Base-by-base conservation (phyloP, 345 rosid species). In the Citrus sinensis region DNA sequence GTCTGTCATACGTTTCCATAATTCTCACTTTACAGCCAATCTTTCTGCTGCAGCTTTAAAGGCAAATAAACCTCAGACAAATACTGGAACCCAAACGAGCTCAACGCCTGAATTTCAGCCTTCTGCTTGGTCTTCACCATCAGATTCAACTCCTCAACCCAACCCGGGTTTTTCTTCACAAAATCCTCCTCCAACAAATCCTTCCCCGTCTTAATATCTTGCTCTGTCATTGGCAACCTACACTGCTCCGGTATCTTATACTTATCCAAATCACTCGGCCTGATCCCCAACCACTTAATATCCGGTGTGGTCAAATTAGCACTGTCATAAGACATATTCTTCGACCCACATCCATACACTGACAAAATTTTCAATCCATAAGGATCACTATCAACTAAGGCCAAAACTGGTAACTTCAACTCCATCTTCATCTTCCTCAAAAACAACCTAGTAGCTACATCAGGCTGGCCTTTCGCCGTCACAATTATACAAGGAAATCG, bases 71-170 rank as follows among this genome's bases (percentile, higher is more conserved):
- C 99, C 87, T 96, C 94, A 16, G 99, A 90, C 80, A 96, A 86
- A 78, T 96, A 96, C 86, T 96, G 99, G 81, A 95, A 95, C 80
- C 98, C 99, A 7, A 93, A 95, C 4, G 98, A 70, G 74, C 99
- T 95, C 93, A 95, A 76, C 4, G 99, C 99, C 90, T 95, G 99
- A 88, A 93, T 95, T 84, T 95, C 99, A 71, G 99, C 98, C 89
- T 95, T 95, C 85, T 95, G 97, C 84, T 91, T 95, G 1, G 97
- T 88, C 82, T 93, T 95, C 81, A 95, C 97, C 99, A 93, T 93
- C 93, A 95, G 88, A 73, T 81, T 92, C 89, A 95, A 86, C 90
- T 95, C 99, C 84, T 95, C 97, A 19, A 95, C 95, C 99, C 99
- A 95, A 13, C 94, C 97, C 0, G 97, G 97, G 80, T 95, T 93